Evolutionary conservation across 176 grass and related monocot species (phyloP), one percentile per base, ranked within the genome.

Genomic region (Pontederia paniculata): DNA sequence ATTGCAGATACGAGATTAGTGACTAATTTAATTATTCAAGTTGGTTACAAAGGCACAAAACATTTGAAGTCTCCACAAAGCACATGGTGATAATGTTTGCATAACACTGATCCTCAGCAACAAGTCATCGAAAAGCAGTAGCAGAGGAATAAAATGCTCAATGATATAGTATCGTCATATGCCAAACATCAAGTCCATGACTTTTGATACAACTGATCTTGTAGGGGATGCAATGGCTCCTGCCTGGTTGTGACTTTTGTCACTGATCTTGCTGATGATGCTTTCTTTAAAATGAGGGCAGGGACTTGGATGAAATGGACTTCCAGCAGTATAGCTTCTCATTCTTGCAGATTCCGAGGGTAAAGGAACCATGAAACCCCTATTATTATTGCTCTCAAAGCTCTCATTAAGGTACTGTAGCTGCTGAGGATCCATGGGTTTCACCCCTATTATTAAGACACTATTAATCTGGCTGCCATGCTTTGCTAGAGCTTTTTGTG

Each of bases 361-460:
- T 49, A 81, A 69, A 5, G 72, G 79, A 70, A 88, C 83, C 75
- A 93, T 88, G 58, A 98, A 88, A 18, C 94, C 78, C 17, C 84
- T 76, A 55, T 86, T 75, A 9, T 65, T 84, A 55, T 37, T 82
- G 47, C 68, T 67, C 28, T 45, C 47, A 11, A 80, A 66, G 44
- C 44, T 77, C 43, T 98, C 72, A 2, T 84, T 82, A 28, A 98
- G 74, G 45, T 82, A 81, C 45, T 75, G 69, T 19, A 57, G 70
- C 17, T 98, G 74, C 25, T 79, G 50, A 4, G 73, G 72, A 77
- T 98, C 83, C 45, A 88, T 80, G 70, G 67, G 73, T 71, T 98
- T 98, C 48, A 98, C 87, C 21, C 94, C 94, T 69, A 98, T 72
- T 59, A 88, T 91, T 21, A 98, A 44, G 14, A 73, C 81, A 31